phyloP scores from a whole-genome alignment of 805 yeast species.

The Wickerhamiella spandovensis region DNA sequence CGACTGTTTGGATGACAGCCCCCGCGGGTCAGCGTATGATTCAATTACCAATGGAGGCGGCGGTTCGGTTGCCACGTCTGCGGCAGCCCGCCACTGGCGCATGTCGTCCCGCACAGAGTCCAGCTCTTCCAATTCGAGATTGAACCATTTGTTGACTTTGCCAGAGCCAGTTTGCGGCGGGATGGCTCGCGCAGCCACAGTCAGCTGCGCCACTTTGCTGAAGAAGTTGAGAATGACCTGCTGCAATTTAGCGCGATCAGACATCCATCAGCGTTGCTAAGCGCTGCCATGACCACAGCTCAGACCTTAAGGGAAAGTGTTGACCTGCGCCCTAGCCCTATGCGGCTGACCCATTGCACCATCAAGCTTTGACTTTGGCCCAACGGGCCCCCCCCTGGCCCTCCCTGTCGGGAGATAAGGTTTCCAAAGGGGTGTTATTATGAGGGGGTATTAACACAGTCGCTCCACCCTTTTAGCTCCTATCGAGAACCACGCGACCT shows the following conservation, averaged over 20 bases:
- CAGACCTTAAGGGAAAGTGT: neutral
- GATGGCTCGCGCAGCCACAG: slow-evolving; percentile 17
- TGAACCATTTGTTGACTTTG: slow-evolving; percentile 27
- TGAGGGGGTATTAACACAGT: no score
- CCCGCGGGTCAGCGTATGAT: slow-evolving; percentile 57
- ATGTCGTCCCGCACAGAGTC: slow-evolving; percentile 41
- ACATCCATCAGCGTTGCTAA: slow-evolving; percentile 3
- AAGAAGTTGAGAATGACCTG: slow-evolving; percentile 30
- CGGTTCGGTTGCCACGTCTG: slow-evolving; percentile 12
- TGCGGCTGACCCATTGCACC: no score
- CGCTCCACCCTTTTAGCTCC: no score
- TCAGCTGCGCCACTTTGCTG: slow-evolving; percentile 27
- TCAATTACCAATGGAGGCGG: slow-evolving; percentile 80
- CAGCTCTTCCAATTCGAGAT: slow-evolving; percentile 28
- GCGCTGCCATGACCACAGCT: neutral
- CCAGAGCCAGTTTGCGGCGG: slow-evolving; percentile 6
- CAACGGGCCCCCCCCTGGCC: no score
- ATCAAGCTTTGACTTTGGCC: no score
- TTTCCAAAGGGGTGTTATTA: no score
- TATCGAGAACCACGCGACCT: no score
- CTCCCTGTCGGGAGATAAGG: no score
- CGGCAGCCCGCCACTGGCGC: slow-evolving; percentile 41
- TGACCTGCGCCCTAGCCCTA: neutral
- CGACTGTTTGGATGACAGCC: slow-evolving; percentile 41
- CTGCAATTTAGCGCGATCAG: slow-evolving; percentile 1